phyloP scores from a whole-genome alignment of 23 red algal species.

The Gracilaria gracilis region DNA sequence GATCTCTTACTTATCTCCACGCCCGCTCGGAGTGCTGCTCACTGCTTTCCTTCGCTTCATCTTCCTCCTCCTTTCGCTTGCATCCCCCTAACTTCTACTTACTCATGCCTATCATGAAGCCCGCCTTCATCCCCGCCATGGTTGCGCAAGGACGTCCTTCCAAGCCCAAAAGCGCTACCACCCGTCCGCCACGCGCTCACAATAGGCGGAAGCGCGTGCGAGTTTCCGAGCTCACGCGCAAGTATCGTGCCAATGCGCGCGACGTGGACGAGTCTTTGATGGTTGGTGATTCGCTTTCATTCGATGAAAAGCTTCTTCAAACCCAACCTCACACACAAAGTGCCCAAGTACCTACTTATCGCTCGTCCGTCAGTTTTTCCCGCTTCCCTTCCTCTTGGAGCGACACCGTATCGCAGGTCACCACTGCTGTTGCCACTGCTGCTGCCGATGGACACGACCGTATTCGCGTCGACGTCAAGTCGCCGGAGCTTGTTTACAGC shows the following conservation, averaged over 20 bases:
- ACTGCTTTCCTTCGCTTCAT: neutral
- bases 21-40: neutral
- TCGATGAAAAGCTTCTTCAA: neutral
- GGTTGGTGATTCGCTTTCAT: neutral
- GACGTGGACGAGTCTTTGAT: constrained; percentile 42
- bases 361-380: constrained; percentile 32
- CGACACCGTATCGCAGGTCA: constrained; percentile 32
- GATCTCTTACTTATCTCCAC: neutral
- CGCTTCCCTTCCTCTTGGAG: constrained; percentile 65
- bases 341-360: neutral
- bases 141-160: constrained; percentile 14
- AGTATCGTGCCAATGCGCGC: constrained; percentile 41
- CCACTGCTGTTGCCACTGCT: constrained; percentile 32
- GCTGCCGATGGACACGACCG: constrained; percentile 54
- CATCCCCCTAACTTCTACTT: neutral
- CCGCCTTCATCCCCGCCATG: constrained; percentile 38
- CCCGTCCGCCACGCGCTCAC: neutral
- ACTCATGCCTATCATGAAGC: neutral
- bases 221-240: constrained; percentile 56
- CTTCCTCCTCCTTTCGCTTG: too few relatives aligned
- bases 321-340: neutral
- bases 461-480: constrained; percentile 64
- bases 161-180: neutral
- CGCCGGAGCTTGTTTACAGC: constrained; percentile 38
- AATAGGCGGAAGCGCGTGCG: constrained; percentile 23